A percentile compares a stretch with the other conserved stretches of the same genome.
phyloP scores from a whole-genome alignment of 2,329 filamentous ascomycete genomes.

The Polychaeton citri region DNA sequence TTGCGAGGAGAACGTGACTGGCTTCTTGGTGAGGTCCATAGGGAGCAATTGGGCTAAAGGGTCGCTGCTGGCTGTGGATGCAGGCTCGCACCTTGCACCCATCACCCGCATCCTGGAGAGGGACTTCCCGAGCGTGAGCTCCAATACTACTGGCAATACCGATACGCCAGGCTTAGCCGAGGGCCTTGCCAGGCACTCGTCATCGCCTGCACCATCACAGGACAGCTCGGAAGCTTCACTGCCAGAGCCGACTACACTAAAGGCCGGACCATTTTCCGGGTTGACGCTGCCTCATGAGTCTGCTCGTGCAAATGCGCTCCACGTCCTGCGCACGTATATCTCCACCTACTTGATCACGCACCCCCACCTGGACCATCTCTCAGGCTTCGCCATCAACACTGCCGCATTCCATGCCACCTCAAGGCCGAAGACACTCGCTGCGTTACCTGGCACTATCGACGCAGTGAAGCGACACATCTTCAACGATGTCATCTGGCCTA shows the following conservation, averaged over 20 bases:
- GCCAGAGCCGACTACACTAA: conserved; percentile 38
- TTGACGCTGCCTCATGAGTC: conserved; percentile 55
- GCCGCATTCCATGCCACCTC: conserved; percentile 67
- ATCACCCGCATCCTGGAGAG: conserved; percentile 66
- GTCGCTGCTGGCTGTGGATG: conserved; percentile 84
- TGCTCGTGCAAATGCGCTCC: conserved; percentile 62
- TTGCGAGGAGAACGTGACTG: conserved; percentile 77
- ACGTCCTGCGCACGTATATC: conserved; percentile 66
- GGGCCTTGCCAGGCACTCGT: conserved; percentile 2
- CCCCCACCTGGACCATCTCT: conserved; percentile 90
- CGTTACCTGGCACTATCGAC: conserved; percentile 74
- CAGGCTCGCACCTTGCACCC: conserved; percentile 74
- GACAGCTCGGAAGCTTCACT: not conserved
- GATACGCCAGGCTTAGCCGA: conserved; percentile 4
- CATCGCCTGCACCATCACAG: conserved; percentile 1
- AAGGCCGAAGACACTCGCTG: conserved; percentile 71
- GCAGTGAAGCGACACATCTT: conserved; percentile 92
- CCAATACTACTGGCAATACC: conserved; percentile 1
- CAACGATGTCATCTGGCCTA: conserved; percentile 97
- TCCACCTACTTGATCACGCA: conserved; percentile 89
- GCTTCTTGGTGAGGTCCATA: conserved; percentile 73
- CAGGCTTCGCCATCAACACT: conserved; percentile 86
- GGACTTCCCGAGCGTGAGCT: conserved; percentile 33
- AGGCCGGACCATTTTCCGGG: conserved; percentile 64
- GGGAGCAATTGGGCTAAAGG: conserved; percentile 66